Evolutionary conservation across 1,284 basidiomycete species (phyloP).

Genomic region (Trametes pubescens): DNA sequence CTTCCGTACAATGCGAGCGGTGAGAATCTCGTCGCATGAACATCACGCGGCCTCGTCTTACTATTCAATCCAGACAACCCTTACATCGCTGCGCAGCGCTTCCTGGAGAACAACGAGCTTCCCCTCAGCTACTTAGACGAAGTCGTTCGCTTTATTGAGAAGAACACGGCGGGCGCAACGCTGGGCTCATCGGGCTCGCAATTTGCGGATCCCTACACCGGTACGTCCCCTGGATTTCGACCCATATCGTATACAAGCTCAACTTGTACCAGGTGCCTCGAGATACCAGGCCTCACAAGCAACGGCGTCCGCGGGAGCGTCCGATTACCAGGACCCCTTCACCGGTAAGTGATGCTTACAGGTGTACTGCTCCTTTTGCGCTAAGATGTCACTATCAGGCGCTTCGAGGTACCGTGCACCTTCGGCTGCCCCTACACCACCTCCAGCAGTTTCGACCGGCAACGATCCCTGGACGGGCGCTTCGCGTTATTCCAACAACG

Average conservation of each 20-base stretch:
- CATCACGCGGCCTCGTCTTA: not conserved
- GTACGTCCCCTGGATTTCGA: conserved; percentile 47
- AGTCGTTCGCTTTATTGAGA: conserved; percentile 94
- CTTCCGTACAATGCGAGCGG: conserved; percentile 93
- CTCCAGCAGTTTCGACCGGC: conserved; percentile 28
- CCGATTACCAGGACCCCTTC: conserved; percentile 47
- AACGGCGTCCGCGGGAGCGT: conserved; percentile 36
- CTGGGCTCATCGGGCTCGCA: conserved; percentile 64
- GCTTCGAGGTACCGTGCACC: conserved; percentile 47
- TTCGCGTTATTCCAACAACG: conserved; percentile 61
- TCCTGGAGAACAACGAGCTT: conserved; percentile 87
- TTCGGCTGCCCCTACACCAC: conserved; percentile 31
- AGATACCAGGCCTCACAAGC: conserved; percentile 59
- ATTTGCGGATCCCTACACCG: conserved; percentile 93
- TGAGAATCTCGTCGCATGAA: conserved; percentile 45
- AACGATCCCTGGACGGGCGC: conserved; percentile 80
- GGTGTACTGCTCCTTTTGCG: not conserved
- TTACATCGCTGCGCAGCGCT: conserved; percentile 89
- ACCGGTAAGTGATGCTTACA: conserved; percentile 43
- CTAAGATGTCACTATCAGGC: conserved; percentile 41
- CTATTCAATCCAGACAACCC: conserved; percentile 78
- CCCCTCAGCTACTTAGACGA: conserved; percentile 88
- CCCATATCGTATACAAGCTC: conserved; percentile 4
- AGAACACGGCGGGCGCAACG: conserved; percentile 84
- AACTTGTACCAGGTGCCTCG: conserved; percentile 56